These are phyloP conservation scores for Epichloe glyceriae DNA, from an alignment of 2,329 filamentous ascomycete genomes.

Conservation along the genomic window DNA sequence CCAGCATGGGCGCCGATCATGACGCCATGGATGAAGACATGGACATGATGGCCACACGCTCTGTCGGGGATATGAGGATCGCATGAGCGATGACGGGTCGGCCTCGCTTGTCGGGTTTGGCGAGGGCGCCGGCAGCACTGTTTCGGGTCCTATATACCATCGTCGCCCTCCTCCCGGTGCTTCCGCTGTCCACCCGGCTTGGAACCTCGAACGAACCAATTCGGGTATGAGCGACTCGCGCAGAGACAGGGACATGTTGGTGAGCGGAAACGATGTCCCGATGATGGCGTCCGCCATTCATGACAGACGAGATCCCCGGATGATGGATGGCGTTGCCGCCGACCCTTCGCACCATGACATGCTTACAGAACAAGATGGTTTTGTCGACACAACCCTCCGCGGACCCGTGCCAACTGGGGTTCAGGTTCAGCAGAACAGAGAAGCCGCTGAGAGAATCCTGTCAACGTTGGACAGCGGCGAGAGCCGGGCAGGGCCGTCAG, in stretches of 20 bases:
- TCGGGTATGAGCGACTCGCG: conserved; percentile 38
- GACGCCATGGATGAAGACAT: conserved; percentile 42
- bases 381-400: conserved; percentile 52
- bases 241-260: conserved; percentile 21
- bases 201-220: conserved; percentile 36
- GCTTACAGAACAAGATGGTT: conserved; percentile 36
- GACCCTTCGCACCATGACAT: conserved; percentile 39
- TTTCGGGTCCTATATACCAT: conserved; percentile 64
- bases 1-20: conserved; percentile 33
- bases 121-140: conserved; percentile 76
- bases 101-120: conserved; percentile 84
- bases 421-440: conserved; percentile 21
- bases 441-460: conserved; percentile 53
- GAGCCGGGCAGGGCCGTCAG: conserved; percentile 21
- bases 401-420: conserved; percentile 35
- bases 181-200: conserved; percentile 24
- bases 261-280: conserved; percentile 27
- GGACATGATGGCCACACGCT: conserved; percentile 31
- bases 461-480: conserved; percentile 42
- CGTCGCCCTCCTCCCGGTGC: conserved; percentile 32
- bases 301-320: conserved; percentile 47
- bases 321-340: conserved; percentile 52
- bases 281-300: conserved; percentile 32
- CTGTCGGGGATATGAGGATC: conserved; percentile 47
- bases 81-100: conserved; percentile 74